These are phyloP conservation scores for Atkinsonella texensis DNA, from an alignment of 2,329 filamentous ascomycete genomes.

Conservation along the genomic window DNA sequence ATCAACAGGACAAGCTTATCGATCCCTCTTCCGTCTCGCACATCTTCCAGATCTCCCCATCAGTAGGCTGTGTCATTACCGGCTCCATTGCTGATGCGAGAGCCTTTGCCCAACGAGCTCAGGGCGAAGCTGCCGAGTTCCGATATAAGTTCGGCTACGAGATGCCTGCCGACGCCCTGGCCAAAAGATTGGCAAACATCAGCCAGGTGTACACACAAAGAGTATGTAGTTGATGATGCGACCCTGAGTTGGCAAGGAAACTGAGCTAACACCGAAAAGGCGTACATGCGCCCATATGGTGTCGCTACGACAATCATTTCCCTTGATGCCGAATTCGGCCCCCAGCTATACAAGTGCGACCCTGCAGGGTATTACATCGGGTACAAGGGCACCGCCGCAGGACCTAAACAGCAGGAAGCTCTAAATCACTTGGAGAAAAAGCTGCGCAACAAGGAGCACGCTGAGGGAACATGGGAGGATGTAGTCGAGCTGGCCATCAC, in stretches of 20 bases:
- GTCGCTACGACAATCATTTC: slow-evolving; percentile 93
- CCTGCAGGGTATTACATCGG: slow-evolving; percentile 96
- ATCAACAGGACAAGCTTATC: slow-evolving; percentile 85
- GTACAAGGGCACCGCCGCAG: slow-evolving; percentile 95
- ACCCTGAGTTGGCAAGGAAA: not conserved
- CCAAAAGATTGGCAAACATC: slow-evolving; percentile 96
- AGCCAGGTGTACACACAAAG: slow-evolving; percentile 98
- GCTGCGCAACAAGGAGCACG: slow-evolving; percentile 96
- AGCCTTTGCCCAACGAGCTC: slow-evolving; percentile 82
- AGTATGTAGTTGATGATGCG: slow-evolving; percentile 36
- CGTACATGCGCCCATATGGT: slow-evolving; percentile 96
- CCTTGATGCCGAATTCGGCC: slow-evolving; percentile 81
- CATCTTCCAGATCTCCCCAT: slow-evolving; percentile 93
- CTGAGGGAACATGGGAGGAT: slow-evolving; percentile 89
- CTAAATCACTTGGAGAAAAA: slow-evolving; percentile 99
- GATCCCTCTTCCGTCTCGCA: slow-evolving; percentile 94
- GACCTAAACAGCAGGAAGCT: slow-evolving; percentile 96
- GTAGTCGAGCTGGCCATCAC: slow-evolving; percentile 96
- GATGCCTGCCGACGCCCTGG: slow-evolving; percentile 95
- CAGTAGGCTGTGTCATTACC: slow-evolving; percentile 96
- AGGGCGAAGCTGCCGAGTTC: slow-evolving; percentile 94
- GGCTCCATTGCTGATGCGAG: slow-evolving; percentile 96
- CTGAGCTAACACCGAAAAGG: slow-evolving; percentile 28
- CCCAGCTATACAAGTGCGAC: slow-evolving; percentile 96
- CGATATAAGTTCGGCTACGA: slow-evolving; percentile 98